Base-by-base conservation (phyloP, 179 eudicot species). In the Drosera spatulata region DNA sequence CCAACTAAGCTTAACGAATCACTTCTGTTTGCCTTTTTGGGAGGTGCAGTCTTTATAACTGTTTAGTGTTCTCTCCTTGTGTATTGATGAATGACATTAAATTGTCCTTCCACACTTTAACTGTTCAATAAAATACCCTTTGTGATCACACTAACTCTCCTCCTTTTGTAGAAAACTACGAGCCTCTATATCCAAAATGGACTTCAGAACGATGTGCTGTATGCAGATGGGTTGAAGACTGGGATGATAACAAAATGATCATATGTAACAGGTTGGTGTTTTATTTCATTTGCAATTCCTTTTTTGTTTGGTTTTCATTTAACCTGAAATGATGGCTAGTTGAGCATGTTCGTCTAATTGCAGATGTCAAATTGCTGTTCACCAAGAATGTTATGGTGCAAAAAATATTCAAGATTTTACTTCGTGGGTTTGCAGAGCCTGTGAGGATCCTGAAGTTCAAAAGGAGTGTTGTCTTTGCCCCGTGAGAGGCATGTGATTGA, bases 321-420 rank as follows among this genome's bases (percentile, higher is more conserved):
- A 8, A 50, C 11, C 44, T 38, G 7, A 45, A 2, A 50, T 37
- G 13, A 15, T 40, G 14, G 1, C 5, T 41, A 39, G 8, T 43
- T 43, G 5, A 43, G 45, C 45, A 43, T 43, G 45, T 43, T 43
- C 45, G 8, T 43, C 8, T 43, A 4, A 43, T 43, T 43, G 45
- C 70, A 93, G 99, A 73, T 93, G 99, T 79, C 97, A 89, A 80
- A 89, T 93, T 62, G 99, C 97, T 55, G 99, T 93, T 52, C 99
- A 93, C 69, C 94, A 89, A 73, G 97, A 89, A 78, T 93, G 97
- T 63, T 93, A 89, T 66, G 95, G 99, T 54, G 91, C 71, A 52
- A 73, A 72, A 56, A 62, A 71, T 70, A 69, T 73, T 74, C 75
- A 71, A 53, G 87, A 93, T 75, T 76, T 80, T 58, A 80, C 94